Evolutionary conservation across 139 green algal species (phyloP).

Genomic region (Micractinium conductrix): DNA sequence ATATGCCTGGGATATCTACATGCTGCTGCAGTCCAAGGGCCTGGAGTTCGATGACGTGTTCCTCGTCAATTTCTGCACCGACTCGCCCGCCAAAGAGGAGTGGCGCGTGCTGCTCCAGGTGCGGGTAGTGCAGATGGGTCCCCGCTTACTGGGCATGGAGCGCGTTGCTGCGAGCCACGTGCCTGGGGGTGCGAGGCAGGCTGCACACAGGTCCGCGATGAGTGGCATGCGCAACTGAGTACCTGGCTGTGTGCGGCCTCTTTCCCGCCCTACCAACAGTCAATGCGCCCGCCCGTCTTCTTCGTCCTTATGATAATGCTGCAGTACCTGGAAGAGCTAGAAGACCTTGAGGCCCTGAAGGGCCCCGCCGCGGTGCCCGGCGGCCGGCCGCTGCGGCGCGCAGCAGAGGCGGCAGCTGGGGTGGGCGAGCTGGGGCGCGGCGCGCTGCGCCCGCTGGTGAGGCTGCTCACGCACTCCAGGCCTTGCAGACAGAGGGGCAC

Average conservation of each 20-base stretch:
- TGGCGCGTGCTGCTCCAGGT: conserved; percentile 71
- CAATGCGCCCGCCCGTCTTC: too few species aligned
- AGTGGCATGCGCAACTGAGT: too few species aligned
- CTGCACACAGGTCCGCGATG: too few species aligned
- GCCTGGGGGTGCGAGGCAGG: too few species aligned
- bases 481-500: too few species aligned
- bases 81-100: conserved; percentile 49
- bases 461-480: background rate
- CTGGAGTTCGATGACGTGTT: conserved; percentile 78
- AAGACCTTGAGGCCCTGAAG: background rate
- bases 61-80: conserved; percentile 74
- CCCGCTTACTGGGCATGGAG: too few species aligned
- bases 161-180: too few species aligned
- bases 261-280: too few species aligned
- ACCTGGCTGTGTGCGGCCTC: too few species aligned
- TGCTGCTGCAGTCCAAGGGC: conserved; percentile 10
- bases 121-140: too few species aligned
- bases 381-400: background rate
- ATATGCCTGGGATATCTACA: background rate
- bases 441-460: conserved; percentile 7
- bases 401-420: background rate
- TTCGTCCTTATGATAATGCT: too few species aligned
- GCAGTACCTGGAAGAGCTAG: conserved; percentile 53
- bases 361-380: conserved; percentile 11
- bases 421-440: conserved; percentile 34